Percentiles rank a stretch among this genome's conserved stretches.
Evolutionary conservation across 805 yeast species (phyloP).

Genomic region (Teunomyces stri): DNA sequence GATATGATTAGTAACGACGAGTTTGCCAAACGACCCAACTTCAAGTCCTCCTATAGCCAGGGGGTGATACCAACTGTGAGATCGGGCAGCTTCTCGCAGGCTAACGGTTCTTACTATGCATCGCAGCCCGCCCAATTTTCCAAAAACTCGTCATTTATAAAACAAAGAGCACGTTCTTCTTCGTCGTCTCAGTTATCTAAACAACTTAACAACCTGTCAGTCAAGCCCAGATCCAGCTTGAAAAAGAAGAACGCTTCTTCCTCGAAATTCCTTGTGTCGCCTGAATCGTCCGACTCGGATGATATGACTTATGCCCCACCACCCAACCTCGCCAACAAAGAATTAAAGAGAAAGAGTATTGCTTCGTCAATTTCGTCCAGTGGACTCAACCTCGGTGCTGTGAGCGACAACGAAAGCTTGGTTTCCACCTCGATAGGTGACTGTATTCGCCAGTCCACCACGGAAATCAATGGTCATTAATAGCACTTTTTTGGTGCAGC

Average conservation of each 20-base stretch:
- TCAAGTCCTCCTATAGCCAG: slow-evolving; percentile 38
- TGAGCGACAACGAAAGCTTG: slow-evolving; percentile 35
- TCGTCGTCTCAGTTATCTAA: slow-evolving; percentile 22
- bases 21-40: slow-evolving; percentile 58
- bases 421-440: slow-evolving; percentile 39
- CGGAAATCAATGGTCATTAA: slow-evolving; percentile 33
- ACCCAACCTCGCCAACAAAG: slow-evolving; percentile 8
- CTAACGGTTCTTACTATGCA: background rate
- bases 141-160: slow-evolving; percentile 9
- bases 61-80: slow-evolving; percentile 22
- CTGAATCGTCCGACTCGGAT: slow-evolving; percentile 21
- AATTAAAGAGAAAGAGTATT: background rate
- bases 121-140: slow-evolving; percentile 7
- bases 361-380: slow-evolving; percentile 3
- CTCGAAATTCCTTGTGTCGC: slow-evolving; percentile 15
- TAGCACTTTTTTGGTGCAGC: background rate
- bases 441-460: slow-evolving; percentile 37
- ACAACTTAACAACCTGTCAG: slow-evolving; percentile 13
- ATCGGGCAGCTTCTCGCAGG: slow-evolving; percentile 3
- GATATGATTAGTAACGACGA: slow-evolving; percentile 74
- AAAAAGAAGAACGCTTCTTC: background rate
- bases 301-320: slow-evolving; percentile 11
- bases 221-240: slow-evolving; percentile 2
- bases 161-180: slow-evolving; percentile 9
- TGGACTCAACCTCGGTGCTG: background rate